A percentile compares a stretch with the other conserved stretches of the same genome.
Evolutionary conservation across 441 rosid genomes (phyloP).

Genomic region (Euphorbia schlechtendalii): DNA sequence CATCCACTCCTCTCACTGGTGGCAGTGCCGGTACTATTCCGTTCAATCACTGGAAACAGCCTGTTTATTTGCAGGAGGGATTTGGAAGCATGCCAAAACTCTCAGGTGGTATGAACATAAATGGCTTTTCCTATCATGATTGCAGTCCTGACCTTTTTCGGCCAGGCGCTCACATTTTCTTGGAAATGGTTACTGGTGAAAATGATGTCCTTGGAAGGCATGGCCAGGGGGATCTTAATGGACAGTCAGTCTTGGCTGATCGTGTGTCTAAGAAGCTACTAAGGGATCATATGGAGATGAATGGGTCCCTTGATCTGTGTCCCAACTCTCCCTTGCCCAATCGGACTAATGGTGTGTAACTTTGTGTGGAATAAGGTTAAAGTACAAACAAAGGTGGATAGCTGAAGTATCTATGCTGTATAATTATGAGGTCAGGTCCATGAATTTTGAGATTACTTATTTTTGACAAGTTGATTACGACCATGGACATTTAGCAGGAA

Average conservation of each 20-base stretch:
- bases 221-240: constrained; percentile 32
- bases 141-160: constrained; percentile 41
- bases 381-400: constrained; percentile 1
- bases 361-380: constrained; percentile 22
- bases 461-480: constrained; percentile 12
- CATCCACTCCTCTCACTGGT: constrained; percentile 65
- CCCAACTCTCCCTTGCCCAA: constrained; percentile 38
- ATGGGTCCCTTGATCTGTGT: constrained; percentile 46
- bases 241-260: constrained; percentile 56
- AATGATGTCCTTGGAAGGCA: constrained; percentile 38
- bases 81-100: constrained; percentile 40
- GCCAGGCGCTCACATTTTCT: constrained; percentile 37
- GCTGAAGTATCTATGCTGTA: constrained; percentile 2
- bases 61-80: constrained; percentile 45
- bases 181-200: constrained; percentile 36
- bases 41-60: constrained; percentile 43
- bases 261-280: constrained; percentile 55
- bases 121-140: constrained; percentile 38
- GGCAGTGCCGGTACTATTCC: constrained; percentile 58
- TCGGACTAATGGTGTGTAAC: constrained; percentile 30
- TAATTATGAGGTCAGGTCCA: constrained; percentile 13
- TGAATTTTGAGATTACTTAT: constrained; percentile 10
- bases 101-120: constrained; percentile 29
- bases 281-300: constrained; percentile 41
- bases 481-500: constrained; percentile 12